Evolutionary conservation across 768 basidiomycete genomes (phyloP).

Genomic region (Strobilomyces confusus): DNA sequence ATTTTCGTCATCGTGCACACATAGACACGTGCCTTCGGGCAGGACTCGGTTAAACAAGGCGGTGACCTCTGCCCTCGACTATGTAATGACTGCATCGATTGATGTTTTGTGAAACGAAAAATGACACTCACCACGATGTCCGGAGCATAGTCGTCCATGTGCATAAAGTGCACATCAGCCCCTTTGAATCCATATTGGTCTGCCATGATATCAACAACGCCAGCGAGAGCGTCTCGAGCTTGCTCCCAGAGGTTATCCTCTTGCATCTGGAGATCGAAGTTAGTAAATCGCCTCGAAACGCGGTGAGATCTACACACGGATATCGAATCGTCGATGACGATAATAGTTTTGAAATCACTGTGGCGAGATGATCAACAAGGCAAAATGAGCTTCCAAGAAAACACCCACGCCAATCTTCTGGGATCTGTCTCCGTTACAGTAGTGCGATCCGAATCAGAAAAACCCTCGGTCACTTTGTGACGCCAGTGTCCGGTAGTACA

Average conservation of each 20-base stretch:
- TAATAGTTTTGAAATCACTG: constrained; percentile 40
- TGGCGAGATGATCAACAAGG: constrained; percentile 2
- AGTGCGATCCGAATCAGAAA: constrained; percentile 6
- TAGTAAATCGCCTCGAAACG: too few relatives aligned
- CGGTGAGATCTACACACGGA: constrained; percentile 23
- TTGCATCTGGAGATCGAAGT: constrained; percentile 31
- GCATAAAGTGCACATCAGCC: constrained; percentile 42
- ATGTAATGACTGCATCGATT: neutral
- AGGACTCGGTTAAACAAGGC: constrained; percentile 24
- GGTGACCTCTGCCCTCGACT: constrained; percentile 22
- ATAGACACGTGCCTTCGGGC: constrained; percentile 19
- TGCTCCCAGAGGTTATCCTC: too few relatives aligned
- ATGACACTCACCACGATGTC: constrained; percentile 21
- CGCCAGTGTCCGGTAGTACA: too few relatives aligned
- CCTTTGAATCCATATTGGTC: constrained; percentile 36
- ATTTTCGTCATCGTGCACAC: neutral
- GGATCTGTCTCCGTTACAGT: constrained; percentile 21
- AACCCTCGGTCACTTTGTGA: too few relatives aligned
- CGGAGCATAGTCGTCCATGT: constrained; percentile 27
- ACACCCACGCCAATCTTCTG: constrained; percentile 28
- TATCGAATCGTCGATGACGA: constrained; percentile 39
- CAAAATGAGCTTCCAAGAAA: neutral
- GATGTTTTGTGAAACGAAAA: neutral
- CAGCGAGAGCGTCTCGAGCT: constrained; percentile 42
- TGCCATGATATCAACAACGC: constrained; percentile 36